Conservation (phyloP, 352 stramenopile species). For the Globisporangium yorkense region DNA sequence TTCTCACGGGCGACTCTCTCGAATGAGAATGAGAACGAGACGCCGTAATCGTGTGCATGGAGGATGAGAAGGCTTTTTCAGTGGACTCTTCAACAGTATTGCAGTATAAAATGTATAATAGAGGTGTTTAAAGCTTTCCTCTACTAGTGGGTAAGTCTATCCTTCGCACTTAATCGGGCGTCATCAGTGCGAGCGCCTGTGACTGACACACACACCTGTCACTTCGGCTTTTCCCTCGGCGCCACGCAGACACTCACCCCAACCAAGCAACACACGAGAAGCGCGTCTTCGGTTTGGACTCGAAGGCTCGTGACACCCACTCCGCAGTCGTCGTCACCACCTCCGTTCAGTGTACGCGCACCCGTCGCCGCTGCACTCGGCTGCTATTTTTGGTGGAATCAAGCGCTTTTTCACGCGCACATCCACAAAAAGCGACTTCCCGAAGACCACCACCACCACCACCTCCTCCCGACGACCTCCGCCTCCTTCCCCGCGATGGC, state of each 20-base stretch:
- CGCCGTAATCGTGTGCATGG: neutral
- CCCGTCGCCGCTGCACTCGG: no score
- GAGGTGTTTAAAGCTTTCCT: no score
- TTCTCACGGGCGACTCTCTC: neutral
- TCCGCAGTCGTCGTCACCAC: neutral
- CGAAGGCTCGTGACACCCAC: no score
- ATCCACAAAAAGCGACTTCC: neutral
- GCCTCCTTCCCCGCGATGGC: slow-evolving; percentile 2
- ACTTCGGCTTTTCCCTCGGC: neutral
- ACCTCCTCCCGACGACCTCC: neutral
- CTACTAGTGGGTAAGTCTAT: neutral
- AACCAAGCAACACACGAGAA: neutral
- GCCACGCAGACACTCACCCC: neutral
- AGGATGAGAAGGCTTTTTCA: neutral
- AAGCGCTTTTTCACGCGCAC: neutral
- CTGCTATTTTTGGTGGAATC: neutral
- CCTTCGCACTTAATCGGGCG: neutral
- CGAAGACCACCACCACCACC: neutral
- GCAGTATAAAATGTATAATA: neutral
- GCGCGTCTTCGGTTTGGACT: no score
- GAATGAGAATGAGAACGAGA: neutral
- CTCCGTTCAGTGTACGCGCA: neutral
- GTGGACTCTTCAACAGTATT: neutral
- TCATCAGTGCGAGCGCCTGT: neutral
- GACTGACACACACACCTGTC: neutral